Evolutionary conservation across 306 rosid species (phyloP), one percentile per base, ranked within the genome.

Genomic region (Ormosia semicastrata): DNA sequence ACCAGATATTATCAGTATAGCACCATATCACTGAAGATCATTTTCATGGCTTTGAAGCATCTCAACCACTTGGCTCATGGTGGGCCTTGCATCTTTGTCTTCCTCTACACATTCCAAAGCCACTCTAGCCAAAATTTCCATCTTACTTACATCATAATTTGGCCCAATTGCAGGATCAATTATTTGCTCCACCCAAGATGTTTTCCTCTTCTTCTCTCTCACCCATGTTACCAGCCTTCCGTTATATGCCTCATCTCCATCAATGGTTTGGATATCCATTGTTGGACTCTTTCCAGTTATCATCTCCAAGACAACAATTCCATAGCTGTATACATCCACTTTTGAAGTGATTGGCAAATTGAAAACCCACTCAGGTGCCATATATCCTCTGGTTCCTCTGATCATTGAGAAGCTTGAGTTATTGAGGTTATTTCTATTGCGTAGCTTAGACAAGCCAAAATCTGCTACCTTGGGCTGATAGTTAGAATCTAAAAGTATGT

Each of bases 311-410:
- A 84, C 24, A 24, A 24, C 24, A 24, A 24, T 24, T 6, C 88
- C 89, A 37, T 81, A 84, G 39, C 86, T 88, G 30, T 86, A 88
- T 1, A 88, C 89, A 66, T 88, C 91, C 41, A 84, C 89, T 66
- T 86, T 88, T 8, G 91, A 83, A 5, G 89, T 86, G 14, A 88
- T 81, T 4, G 88, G 76, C 6, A 69, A 43, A 50, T 86, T 84
- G 12, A 30, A 64, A 7, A 86, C 75, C 89, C 88, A 88, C 58
- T 88, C 92, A 0, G 88, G 92, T 24, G 92, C 89, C 82, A 88
- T 86, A 17, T 86, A 86, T 2, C 88, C 91, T 63, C 89, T 82
- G 0, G 88, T 89, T 39, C 90, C 90, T 83, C 92, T 66, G 10
- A 85, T 87, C 57, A 68, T 78, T 0, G 90, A 89, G 67, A 90